phyloP scores from a whole-genome alignment of 1,284 basidiomycete genomes.

The Mycena sp. region DNA sequence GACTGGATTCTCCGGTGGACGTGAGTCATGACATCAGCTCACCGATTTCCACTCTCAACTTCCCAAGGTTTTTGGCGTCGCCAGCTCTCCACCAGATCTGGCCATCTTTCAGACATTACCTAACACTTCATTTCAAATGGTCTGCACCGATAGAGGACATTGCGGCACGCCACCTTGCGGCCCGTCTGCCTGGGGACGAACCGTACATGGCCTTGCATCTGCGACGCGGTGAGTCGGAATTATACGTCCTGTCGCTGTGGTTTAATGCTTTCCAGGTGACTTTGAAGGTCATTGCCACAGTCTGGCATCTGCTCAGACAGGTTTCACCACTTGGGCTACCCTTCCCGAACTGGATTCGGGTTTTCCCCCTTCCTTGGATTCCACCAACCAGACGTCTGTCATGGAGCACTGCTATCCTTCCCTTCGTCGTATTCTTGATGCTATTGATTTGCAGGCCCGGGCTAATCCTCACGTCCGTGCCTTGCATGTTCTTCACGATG shows the following conservation, averaged over 20 bases:
- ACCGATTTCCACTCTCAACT: no score
- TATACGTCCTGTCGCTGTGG: neutral
- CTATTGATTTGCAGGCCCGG: slow-evolving; percentile 46
- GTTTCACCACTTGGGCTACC: slow-evolving; percentile 57
- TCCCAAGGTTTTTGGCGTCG: slow-evolving; percentile 52
- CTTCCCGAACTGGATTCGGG: slow-evolving; percentile 47
- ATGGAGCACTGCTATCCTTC: slow-evolving; percentile 54
- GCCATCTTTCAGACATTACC: slow-evolving; percentile 51
- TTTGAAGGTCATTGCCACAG: slow-evolving; percentile 51
- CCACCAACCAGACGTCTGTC: slow-evolving; percentile 45
- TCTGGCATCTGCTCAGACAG: slow-evolving; percentile 42
- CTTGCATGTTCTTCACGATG: slow-evolving; percentile 55
- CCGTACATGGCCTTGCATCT: slow-evolving; percentile 55
- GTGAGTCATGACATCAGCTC: no score
- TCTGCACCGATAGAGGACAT: slow-evolving; percentile 40
- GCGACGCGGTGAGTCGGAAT: slow-evolving; percentile 44
- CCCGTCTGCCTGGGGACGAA: slow-evolving; percentile 42
- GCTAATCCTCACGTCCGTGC: slow-evolving; percentile 46
- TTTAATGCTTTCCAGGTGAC: slow-evolving; percentile 41
- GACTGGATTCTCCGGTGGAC: slow-evolving; percentile 54
- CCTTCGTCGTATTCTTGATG: slow-evolving; percentile 49
- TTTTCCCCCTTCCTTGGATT: slow-evolving; percentile 46
- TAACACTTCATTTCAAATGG: slow-evolving; percentile 52
- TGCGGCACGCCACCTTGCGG: no score
- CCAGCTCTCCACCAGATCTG: slow-evolving; percentile 48